Evolutionary conservation across 345 rosid species (phyloP), one percentile per base, ranked within the genome.

Genomic region (Excoecaria agallocha): DNA sequence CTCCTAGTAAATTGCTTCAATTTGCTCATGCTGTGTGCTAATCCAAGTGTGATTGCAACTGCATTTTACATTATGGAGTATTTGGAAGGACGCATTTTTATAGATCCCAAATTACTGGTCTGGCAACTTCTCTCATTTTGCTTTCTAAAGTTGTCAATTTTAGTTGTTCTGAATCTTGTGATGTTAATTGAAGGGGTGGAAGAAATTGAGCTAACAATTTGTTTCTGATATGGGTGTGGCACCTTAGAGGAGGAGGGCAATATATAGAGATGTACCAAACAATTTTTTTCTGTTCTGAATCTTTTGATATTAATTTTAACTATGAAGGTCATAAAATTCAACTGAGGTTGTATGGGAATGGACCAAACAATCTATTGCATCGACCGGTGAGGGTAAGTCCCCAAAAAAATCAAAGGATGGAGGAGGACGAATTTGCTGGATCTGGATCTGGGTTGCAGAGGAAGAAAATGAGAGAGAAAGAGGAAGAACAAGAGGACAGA

Each of bases 21-120:
- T 95, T 96, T 80, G 98, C 96, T 81, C 98, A 95, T 72, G 97
- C 98, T 91, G 65, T 95, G 99, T 78, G 78, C 76, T 30, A 94
- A 93, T 80, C 80, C 88, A 0, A 70, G 73, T 66, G 86, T 95
- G 6, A 88, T 95, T 70, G 99, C 96, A 66, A 91, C 99, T 68
- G 83, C 87, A 16, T 95, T 95, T 83, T 95, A 95, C 85, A 90
- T 95, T 74, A 95, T 95, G 99, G 99, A 95, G 84, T 90, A 80
- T 70, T 82, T 95, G 86, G 96, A 95, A 85, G 99, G 98, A 3
- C 87, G 98, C 25, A 89, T 95, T 58, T 95, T 89, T 74, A 48
- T 91, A 9, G 97, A 95, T 75, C 91, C 92, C 0, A 78, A 77
- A 74, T 85, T 95, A 66, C 94, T 87, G 62, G 96, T 95, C 84